Percentiles rank a stretch among this genome's conserved stretches.
Evolutionary conservation across 2,329 filamentous ascomycete species (phyloP).

Genomic region (Trichocomaceae sp.): DNA sequence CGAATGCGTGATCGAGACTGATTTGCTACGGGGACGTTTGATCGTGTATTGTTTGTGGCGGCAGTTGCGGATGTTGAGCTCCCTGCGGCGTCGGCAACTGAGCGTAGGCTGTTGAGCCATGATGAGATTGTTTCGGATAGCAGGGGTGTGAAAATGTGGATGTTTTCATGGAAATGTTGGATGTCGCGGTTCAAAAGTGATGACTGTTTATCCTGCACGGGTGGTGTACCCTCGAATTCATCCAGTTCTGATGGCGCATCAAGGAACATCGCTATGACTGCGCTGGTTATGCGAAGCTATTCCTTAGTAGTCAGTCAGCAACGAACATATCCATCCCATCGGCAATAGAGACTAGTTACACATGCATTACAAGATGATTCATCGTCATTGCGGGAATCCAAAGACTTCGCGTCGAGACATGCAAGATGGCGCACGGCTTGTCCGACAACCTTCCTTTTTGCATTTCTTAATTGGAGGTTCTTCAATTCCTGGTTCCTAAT

Average conservation of each 20-base stretch:
- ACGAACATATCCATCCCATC: conserved; percentile 1
- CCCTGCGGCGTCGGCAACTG: conserved; percentile 19
- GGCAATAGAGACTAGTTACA: background rate
- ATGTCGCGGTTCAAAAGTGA: conserved; percentile 31
- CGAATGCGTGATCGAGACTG: conserved; percentile 13
- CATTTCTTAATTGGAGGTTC: conserved; percentile 25
- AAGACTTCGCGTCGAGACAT: background rate
- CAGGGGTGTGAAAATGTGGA: conserved; percentile 20
- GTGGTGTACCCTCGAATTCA: background rate
- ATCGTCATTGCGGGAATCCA: background rate
- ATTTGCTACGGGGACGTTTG: conserved; percentile 13
- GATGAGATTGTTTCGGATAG: conserved; percentile 24
- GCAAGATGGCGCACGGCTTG: conserved; percentile 26
- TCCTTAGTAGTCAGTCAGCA: conserved; percentile 14
- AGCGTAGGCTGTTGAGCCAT: conserved; percentile 23
- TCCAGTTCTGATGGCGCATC: conserved; percentile 22
- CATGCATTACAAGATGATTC: background rate
- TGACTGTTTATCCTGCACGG: background rate
- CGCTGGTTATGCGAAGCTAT: conserved; percentile 30
- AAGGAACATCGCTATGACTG: conserved; percentile 34
- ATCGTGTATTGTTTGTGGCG: conserved; percentile 6
- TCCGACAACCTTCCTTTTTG: conserved; percentile 30
- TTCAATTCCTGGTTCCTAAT: conserved; percentile 28
- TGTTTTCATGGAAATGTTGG: conserved; percentile 28
- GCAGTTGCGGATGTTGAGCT: background rate